A percentile compares a stretch with the other conserved stretches of the same genome.
Conservation (phyloP, 768 basidiomycete species). For the Lyophyllum atratum region DNA sequence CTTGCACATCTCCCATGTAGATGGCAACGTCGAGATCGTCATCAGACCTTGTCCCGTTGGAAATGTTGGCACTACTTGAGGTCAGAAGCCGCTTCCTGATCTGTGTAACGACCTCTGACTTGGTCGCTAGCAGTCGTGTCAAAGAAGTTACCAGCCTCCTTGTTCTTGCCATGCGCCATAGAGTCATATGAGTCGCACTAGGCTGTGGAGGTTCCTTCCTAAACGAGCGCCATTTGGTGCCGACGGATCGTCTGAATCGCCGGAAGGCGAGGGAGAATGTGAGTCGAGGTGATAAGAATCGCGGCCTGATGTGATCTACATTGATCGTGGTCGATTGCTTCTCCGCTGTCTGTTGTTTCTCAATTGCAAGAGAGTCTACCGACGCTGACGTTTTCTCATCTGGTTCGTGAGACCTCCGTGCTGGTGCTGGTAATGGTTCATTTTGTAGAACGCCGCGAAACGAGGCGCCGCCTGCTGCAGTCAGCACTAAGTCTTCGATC, state of each 20-base stretch:
- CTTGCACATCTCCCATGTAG: slow-evolving; percentile 91
- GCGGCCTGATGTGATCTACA: slow-evolving; percentile 29
- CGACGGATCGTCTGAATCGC: slow-evolving; percentile 34
- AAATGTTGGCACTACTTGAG: slow-evolving; percentile 33
- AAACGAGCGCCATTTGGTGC: slow-evolving; percentile 21
- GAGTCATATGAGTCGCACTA: slow-evolving; percentile 45
- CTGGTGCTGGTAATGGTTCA: background rate
- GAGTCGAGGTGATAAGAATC: slow-evolving; percentile 34
- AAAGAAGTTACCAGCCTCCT: slow-evolving; percentile 80
- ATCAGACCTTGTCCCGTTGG: slow-evolving; percentile 39
- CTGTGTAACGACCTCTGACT: slow-evolving; percentile 80
- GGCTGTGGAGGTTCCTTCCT: slow-evolving; percentile 20
- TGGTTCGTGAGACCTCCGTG: background rate
- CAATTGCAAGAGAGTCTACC: background rate
- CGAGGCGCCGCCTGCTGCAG: slow-evolving; percentile 14
- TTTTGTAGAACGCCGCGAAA: background rate
- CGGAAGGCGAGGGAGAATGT: slow-evolving; percentile 36
- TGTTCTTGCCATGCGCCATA: slow-evolving; percentile 79
- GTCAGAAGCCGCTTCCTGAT: slow-evolving; percentile 72
- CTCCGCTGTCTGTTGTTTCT: slow-evolving; percentile 16
- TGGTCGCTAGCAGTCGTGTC: slow-evolving; percentile 72
- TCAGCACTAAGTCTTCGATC: slow-evolving; percentile 74
- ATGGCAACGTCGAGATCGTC: slow-evolving; percentile 75
- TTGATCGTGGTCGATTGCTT: slow-evolving; percentile 10
- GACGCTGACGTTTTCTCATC: background rate